These are phyloP conservation scores for Purshia tridentata DNA, from an alignment of 306 rosid species.

Conservation along the genomic window DNA sequence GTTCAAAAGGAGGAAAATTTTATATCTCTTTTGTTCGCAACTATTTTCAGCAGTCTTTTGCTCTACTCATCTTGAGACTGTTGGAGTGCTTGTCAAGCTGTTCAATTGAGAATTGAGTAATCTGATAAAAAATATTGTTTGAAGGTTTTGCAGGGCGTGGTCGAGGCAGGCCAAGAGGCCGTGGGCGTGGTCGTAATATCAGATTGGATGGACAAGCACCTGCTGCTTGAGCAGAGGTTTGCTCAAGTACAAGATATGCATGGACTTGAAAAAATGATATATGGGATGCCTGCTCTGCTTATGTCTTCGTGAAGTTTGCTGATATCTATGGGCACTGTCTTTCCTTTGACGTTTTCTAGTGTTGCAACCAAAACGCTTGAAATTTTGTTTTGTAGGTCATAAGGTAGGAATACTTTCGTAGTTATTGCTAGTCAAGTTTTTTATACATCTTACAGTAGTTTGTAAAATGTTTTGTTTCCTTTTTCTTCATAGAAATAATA, in stretches of 20 bases:
- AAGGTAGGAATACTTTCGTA: conserved; percentile 21
- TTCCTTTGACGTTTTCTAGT: conserved; percentile 21
- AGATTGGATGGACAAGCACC: conserved; percentile 53
- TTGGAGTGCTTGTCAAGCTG: background rate
- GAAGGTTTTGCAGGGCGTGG: conserved; percentile 55
- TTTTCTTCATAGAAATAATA: conserved; percentile 30
- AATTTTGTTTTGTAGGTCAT: conserved; percentile 45
- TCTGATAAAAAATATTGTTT: conserved; percentile 6
- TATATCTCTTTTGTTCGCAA: too few species aligned
- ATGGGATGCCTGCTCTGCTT: conserved; percentile 45
- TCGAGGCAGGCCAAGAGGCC: conserved; percentile 66
- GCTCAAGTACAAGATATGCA: conserved; percentile 32
- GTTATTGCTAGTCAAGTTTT: conserved; percentile 19
- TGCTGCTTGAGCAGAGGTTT: conserved; percentile 48
- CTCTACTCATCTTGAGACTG: background rate
- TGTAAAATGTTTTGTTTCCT: conserved; percentile 32
- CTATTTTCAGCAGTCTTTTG: background rate
- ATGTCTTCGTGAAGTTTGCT: conserved; percentile 38
- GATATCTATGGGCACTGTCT: conserved; percentile 27
- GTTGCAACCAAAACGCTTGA: conserved; percentile 47
- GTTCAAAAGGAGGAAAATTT: background rate
- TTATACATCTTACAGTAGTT: conserved; percentile 16
- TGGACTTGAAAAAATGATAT: conserved; percentile 36
- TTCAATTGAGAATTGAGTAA: background rate
- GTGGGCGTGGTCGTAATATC: conserved; percentile 42